phyloP scores from a whole-genome alignment of 352 stramenopile species.

The Nothophytophthora sp. region DNA sequence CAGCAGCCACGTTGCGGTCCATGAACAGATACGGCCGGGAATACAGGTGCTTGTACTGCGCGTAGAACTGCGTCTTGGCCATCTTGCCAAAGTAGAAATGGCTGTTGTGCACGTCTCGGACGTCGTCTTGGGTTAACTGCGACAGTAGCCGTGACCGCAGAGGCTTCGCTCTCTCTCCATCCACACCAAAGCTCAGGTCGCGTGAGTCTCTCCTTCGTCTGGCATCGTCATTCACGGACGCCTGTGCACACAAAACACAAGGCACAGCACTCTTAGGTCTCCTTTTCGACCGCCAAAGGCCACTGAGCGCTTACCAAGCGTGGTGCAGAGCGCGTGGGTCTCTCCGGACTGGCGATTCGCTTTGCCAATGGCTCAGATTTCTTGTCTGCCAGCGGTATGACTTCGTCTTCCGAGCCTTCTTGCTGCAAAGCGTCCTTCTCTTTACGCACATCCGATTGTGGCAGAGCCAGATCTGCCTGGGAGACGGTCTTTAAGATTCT shows the following conservation, averaged over 20 bases:
- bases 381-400: too few relatives aligned
- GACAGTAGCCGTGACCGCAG: conserved; percentile 31
- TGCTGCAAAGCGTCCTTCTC: conserved; percentile 1
- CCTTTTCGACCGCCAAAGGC: background rate
- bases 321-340: background rate
- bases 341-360: too few relatives aligned
- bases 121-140: conserved; percentile 40
- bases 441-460: too few relatives aligned
- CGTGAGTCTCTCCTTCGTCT: background rate
- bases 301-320: conserved; percentile 5
- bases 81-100: conserved; percentile 64
- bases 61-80: conserved; percentile 61
- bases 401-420: conserved; percentile 1
- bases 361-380: too few relatives aligned
- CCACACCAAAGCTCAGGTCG: background rate
- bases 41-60: conserved; percentile 61
- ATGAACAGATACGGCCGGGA: conserved; percentile 71
- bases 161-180: conserved; percentile 18
- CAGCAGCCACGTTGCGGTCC: conserved; percentile 14
- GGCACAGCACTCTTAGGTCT: background rate
- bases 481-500: conserved; percentile 21
- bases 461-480: conserved; percentile 7
- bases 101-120: conserved; percentile 37
- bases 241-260: conserved; percentile 6
- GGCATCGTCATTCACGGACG: background rate